These are phyloP conservation scores for Salvia sclarea DNA, from an alignment of 305 asterid species.

Conservation along the genomic window DNA sequence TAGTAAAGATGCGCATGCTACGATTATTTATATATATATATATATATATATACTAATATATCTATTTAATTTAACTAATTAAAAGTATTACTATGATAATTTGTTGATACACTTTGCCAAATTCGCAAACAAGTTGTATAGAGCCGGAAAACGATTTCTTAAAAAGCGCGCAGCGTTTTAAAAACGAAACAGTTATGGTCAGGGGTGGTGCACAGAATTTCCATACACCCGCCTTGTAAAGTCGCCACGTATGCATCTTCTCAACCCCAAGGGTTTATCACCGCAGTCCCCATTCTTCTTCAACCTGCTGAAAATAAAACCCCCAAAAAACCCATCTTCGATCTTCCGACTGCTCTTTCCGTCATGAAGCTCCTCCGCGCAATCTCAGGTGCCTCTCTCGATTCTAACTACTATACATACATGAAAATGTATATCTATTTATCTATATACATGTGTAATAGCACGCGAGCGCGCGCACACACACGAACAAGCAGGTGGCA, in stretches of 20 bases:
- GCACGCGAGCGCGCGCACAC: too few relatives aligned
- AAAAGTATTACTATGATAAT: too few relatives aligned
- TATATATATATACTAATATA: too few relatives aligned
- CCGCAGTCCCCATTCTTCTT: slow-evolving; percentile 18
- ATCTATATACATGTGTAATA: neutral
- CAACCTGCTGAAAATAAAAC: slow-evolving; percentile 7
- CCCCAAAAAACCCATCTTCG: slow-evolving; percentile 15
- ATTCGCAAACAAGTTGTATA: too few relatives aligned
- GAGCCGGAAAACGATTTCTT: neutral
- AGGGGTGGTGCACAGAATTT: slow-evolving; percentile 19
- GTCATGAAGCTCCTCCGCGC: slow-evolving; percentile 62
- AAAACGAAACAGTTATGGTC: neutral
- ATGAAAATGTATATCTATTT: neutral
- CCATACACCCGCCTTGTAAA: slow-evolving; percentile 4
- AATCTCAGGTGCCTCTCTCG: slow-evolving; percentile 44
- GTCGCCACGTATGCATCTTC: slow-evolving; percentile 36
- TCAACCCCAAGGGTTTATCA: slow-evolving; percentile 45
- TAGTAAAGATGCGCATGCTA: too few relatives aligned
- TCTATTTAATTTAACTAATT: too few relatives aligned
- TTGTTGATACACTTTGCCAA: too few relatives aligned
- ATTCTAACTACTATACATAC: neutral
- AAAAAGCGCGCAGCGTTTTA: neutral
- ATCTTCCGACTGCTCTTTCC: slow-evolving; percentile 22
- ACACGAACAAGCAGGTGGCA: too few relatives aligned
- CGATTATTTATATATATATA: too few relatives aligned